phyloP scores from a whole-genome alignment of 1,284 basidiomycete species.

The Malassezia nana region DNA sequence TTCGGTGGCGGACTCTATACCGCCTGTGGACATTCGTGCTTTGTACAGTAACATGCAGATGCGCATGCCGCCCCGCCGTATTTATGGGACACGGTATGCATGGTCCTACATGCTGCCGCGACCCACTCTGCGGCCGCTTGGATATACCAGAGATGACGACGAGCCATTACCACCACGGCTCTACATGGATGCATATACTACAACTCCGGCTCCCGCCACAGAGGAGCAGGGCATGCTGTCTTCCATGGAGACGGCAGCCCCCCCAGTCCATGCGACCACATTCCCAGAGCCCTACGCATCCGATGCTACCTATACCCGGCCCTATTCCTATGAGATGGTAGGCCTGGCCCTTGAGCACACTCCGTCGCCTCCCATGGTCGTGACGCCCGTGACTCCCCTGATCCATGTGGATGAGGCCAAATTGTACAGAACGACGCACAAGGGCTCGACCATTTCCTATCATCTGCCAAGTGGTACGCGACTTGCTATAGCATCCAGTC shows the following conservation, averaged over 20 bases:
- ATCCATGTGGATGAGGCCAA: conserved; percentile 1
- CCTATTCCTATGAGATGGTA: background rate
- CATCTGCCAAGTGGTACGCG: background rate
- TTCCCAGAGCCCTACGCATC: background rate
- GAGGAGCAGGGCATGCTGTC: no score
- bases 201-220: no score
- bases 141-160: background rate
- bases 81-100: background rate
- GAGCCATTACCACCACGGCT: background rate
- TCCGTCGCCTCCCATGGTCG: background rate
- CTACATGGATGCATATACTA: background rate
- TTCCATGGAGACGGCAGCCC: no score
- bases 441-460: background rate
- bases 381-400: background rate
- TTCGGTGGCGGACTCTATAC: background rate
- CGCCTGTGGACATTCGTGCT: background rate
- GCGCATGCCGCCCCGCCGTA: background rate
- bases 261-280: background rate
- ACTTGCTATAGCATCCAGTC: background rate
- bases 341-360: background rate
- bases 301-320: background rate
- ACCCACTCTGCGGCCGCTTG: background rate
- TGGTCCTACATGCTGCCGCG: background rate
- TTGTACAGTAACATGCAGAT: background rate
- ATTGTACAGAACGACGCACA: background rate